Conservation (phyloP, 2,329 filamentous ascomycete species). For the Pseudocercospora macadamiae region DNA sequence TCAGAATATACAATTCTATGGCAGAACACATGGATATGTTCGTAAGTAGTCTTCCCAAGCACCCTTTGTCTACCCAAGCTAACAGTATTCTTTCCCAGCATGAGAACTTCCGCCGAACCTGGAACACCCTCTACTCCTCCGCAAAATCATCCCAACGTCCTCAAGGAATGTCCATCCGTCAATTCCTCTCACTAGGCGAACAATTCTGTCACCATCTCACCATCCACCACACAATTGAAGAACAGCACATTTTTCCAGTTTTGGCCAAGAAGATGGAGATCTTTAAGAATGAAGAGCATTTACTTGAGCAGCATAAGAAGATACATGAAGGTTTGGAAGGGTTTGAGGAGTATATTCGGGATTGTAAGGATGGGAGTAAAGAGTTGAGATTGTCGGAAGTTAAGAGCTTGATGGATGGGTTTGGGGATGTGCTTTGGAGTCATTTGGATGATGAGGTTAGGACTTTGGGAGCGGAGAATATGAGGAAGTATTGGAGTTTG, state of each 20-base stretch:
- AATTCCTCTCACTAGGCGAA: slow-evolving; percentile 70
- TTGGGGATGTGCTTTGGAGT: slow-evolving; percentile 76
- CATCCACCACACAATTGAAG: slow-evolving; percentile 78
- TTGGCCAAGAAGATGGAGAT: slow-evolving; percentile 78
- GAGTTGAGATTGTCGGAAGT: slow-evolving; percentile 62
- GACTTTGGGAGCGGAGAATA: slow-evolving; percentile 79
- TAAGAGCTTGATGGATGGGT: slow-evolving; percentile 73
- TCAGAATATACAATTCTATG: slow-evolving; percentile 70
- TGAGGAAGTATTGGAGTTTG: slow-evolving; percentile 78
- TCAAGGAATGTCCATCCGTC: slow-evolving; percentile 64
- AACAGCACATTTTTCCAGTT: slow-evolving; percentile 72
- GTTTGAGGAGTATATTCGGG: slow-evolving; percentile 37
- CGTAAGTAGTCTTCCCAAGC: slow-evolving; percentile 51
- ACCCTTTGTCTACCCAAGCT: neutral
- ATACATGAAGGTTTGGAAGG: slow-evolving; percentile 67
- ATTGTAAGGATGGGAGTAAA: slow-evolving; percentile 59
- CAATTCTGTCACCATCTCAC: slow-evolving; percentile 72
- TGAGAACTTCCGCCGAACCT: slow-evolving; percentile 73
- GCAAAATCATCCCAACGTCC: slow-evolving; percentile 64
- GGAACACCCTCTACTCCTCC: slow-evolving; percentile 71
- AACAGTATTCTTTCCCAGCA: slow-evolving; percentile 56
- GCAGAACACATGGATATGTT: slow-evolving; percentile 76
- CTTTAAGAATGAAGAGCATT: slow-evolving; percentile 67
- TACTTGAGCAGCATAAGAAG: slow-evolving; percentile 73
- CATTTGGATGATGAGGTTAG: slow-evolving; percentile 85